A percentile compares a stretch with the other conserved stretches of the same genome.
Conservation (phyloP, 108 stramenopile species). For the Cyclostephanos tholiformis region DNA sequence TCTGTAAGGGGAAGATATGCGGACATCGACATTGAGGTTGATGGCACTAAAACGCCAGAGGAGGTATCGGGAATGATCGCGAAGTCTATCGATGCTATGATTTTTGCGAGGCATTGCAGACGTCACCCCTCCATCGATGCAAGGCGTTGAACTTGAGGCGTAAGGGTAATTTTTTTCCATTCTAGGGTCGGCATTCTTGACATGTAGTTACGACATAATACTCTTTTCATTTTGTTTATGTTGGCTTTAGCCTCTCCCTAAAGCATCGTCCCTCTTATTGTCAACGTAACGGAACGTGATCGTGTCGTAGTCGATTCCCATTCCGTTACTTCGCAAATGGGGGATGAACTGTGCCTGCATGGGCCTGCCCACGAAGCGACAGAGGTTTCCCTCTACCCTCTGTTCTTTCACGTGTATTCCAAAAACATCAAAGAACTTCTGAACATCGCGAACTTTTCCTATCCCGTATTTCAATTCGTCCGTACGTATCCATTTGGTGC, state of each 20-base stretch:
- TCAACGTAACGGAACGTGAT: slow-evolving; percentile 60
- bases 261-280: background rate
- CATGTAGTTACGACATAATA: too few species aligned
- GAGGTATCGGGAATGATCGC: slow-evolving; percentile 56
- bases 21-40: slow-evolving; percentile 78
- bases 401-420: slow-evolving; percentile 81
- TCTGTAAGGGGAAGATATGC: slow-evolving; percentile 76
- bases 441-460: slow-evolving; percentile 71
- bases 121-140: background rate
- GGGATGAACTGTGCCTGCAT: slow-evolving; percentile 78
- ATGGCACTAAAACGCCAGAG: slow-evolving; percentile 68
- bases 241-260: background rate
- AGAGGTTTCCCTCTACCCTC: slow-evolving; percentile 77
- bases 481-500: slow-evolving; percentile 40
- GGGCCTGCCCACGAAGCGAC: slow-evolving; percentile 84
- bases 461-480: slow-evolving; percentile 77
- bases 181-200: too few species aligned
- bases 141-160: too few species aligned
- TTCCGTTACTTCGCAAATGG: slow-evolving; percentile 61
- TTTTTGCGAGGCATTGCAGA: background rate
- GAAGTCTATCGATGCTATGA: slow-evolving; percentile 33
- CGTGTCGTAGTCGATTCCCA: slow-evolving; percentile 79
- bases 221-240: too few species aligned
- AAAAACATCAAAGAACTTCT: slow-evolving; percentile 78
- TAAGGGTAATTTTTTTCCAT: too few species aligned